Conservation (phyloP, 495 filamentous ascomycete genomes). For the Clavariopsis aquatica region DNA sequence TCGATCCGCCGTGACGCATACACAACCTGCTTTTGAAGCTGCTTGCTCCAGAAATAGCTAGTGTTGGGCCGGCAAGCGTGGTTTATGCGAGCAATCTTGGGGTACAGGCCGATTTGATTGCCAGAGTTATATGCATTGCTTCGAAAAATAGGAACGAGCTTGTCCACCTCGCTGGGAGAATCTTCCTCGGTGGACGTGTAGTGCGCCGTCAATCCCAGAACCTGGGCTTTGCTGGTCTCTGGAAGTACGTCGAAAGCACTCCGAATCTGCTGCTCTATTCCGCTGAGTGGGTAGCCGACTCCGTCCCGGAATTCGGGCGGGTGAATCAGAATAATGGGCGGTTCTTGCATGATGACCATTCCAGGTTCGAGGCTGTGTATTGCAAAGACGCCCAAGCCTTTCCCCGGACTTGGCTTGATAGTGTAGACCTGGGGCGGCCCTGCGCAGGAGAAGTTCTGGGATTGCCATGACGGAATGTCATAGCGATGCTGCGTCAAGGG, state of each 20-base stretch:
- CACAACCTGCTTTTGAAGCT: conserved; percentile 14
- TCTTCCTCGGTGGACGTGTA: background rate
- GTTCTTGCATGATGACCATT: conserved; percentile 20
- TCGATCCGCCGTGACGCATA: conserved; percentile 22
- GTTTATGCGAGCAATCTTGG: conserved; percentile 30
- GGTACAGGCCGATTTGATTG: conserved; percentile 25
- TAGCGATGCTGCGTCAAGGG: background rate
- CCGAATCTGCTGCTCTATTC: background rate
- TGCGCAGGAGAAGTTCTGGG: conserved; percentile 14
- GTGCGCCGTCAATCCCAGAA: conserved; percentile 19
- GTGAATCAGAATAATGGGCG: conserved; percentile 14
- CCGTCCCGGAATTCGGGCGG: conserved; percentile 16
- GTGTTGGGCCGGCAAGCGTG: conserved; percentile 34
- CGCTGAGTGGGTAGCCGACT: conserved; percentile 6
- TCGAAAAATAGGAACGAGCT: conserved; percentile 26
- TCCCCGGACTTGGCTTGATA: conserved; percentile 17
- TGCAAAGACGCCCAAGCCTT: conserved; percentile 36
- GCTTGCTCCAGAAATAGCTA: conserved; percentile 25
- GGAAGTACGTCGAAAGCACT: conserved; percentile 15
- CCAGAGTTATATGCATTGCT: conserved; percentile 32
- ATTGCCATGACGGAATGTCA: conserved; percentile 19
- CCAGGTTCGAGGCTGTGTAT: conserved; percentile 21
- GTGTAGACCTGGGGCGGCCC: conserved; percentile 4
- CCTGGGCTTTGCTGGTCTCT: background rate
- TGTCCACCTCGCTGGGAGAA: background rate